Base-by-base conservation (phyloP, 2,329 filamentous ascomycete genomes). In the Chrysoporthe cubensis region DNA sequence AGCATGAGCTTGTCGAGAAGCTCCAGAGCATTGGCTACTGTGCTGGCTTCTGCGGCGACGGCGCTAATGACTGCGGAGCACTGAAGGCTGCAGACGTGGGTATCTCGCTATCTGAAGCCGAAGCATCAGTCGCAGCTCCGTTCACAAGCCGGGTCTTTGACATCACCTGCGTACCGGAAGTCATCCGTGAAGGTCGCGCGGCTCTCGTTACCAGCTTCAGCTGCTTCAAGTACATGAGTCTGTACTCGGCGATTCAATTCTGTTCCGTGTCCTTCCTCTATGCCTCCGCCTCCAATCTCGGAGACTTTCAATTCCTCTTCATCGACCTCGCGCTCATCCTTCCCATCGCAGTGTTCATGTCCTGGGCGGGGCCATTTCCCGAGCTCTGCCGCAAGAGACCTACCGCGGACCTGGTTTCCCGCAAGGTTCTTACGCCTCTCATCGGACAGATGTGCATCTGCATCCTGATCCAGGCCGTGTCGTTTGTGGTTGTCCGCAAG, bases 221-320 rank as follows among this genome's bases (percentile, higher is more conserved):
- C 81, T 99, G 96, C 82, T 99, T 99, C 86, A 99, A 98, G 82
- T 99, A 97, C 80, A 99, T 99, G 96, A 96, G 92, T 74, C 81
- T 99, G 72, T 99, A 99, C 82, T 98, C 94, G 2, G 95, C 96
- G n/a, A 99, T 99, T 72, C 96, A 99, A 78, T 99, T 99, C 82
- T 97, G 93, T 8, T 93, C 93, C 0, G 96, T 99, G 75, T 97
- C 92, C 84, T 97, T 99, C 77, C 85, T 99, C 18, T 99, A 99
- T 78, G 92, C 94, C 7, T 94, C 90, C 8, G 96, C 92, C 13
- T 97, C 93, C 9, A 99, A 99, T 76, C 83, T 99, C 6, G 96
- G 96, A 62, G 96, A 99, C 78, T 98, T 99, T 76, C 96, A 98
- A 84, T 99, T 97, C 77, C 85, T 99, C 4, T 98, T 95, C 79